A percentile compares a stretch with the other conserved stretches of the same genome.
phyloP scores from a whole-genome alignment of 2,329 filamentous ascomycete species.

The Pseudonectria buxi region DNA sequence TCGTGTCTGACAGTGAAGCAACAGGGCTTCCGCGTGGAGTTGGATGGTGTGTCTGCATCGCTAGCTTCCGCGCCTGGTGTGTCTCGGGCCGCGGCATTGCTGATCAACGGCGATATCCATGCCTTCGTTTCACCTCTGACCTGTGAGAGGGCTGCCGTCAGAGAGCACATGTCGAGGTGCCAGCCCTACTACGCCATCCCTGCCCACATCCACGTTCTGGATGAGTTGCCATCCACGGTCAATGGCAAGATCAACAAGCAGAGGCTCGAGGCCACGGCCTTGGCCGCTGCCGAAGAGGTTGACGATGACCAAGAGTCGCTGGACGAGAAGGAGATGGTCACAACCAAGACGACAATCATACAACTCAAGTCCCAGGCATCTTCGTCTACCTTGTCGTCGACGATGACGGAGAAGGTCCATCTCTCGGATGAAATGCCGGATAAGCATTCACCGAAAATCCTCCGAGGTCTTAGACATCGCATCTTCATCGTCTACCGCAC shows the following conservation, averaged over 20 bases:
- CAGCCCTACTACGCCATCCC: constrained; percentile 53
- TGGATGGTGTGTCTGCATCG: constrained; percentile 49
- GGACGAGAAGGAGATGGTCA: constrained; percentile 5
- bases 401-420: constrained; percentile 23
- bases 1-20: constrained; percentile 4
- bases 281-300: constrained; percentile 3
- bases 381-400: constrained; percentile 20
- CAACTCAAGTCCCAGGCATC: constrained; percentile 27
- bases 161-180: constrained; percentile 32
- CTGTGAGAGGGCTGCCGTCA: constrained; percentile 31
- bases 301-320: constrained; percentile 1
- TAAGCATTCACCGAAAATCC: constrained; percentile 33
- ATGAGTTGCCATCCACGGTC: constrained; percentile 40
- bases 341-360: constrained; percentile 15
- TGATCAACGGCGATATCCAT: constrained; percentile 42
- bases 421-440: constrained; percentile 29
- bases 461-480: constrained; percentile 35
- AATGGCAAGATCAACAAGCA: constrained; percentile 53
- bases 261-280: constrained; percentile 31
- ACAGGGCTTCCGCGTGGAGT: constrained; percentile 52
- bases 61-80: constrained; percentile 40
- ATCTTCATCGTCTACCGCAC: constrained; percentile 49
- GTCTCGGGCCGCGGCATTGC: constrained; percentile 39
- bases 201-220: constrained; percentile 35
- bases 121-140: constrained; percentile 39